phyloP scores from a whole-genome alignment of 352 stramenopile genomes.

The Nothophytophthora sp. region DNA sequence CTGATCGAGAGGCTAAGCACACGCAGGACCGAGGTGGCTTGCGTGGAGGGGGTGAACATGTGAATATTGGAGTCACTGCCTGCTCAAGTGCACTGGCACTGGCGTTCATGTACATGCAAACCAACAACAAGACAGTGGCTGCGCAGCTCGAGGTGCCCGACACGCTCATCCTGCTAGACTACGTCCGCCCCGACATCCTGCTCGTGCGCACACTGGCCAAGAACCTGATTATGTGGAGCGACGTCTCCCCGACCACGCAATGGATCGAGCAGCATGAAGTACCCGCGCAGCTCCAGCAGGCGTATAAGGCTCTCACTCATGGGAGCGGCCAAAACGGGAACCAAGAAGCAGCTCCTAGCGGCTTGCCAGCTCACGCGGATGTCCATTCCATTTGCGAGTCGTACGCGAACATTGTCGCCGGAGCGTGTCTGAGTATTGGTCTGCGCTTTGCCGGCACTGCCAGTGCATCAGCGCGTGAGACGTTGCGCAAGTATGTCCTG shows the following conservation, averaged over 20 bases:
- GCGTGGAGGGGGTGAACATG: constrained; percentile 67
- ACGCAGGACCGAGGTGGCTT: constrained; percentile 24
- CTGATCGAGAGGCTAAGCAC: constrained; percentile 68
- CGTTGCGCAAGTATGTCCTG: constrained; percentile 63
- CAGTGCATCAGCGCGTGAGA: constrained; percentile 48
- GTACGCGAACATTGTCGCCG: constrained; percentile 94
- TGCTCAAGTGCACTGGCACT: constrained; percentile 93
- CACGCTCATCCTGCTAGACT: constrained; percentile 96
- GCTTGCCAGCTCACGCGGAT: constrained; percentile 57
- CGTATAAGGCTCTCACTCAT: constrained; percentile 37
- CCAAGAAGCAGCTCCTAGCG: constrained; percentile 5
- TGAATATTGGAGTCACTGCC: constrained; percentile 97
- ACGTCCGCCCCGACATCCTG: constrained; percentile 96
- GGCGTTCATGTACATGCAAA: constrained; percentile 97
- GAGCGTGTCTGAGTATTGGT: constrained; percentile 95
- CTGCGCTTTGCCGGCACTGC: constrained; percentile 94
- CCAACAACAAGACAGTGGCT: constrained; percentile 82
- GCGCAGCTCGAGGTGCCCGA: constrained; percentile 91
- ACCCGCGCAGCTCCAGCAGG: constrained; percentile 48
- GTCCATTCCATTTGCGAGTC: constrained; percentile 92
- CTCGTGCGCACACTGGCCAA: constrained; percentile 93
- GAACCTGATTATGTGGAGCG: constrained; percentile 96
- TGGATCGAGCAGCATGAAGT: constrained; percentile 91
- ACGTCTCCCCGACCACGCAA: constrained; percentile 80
- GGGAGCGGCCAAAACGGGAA: constrained; percentile 1